Base-by-base conservation (phyloP, 352 stramenopile species). In the Phytophthora syringae region DNA sequence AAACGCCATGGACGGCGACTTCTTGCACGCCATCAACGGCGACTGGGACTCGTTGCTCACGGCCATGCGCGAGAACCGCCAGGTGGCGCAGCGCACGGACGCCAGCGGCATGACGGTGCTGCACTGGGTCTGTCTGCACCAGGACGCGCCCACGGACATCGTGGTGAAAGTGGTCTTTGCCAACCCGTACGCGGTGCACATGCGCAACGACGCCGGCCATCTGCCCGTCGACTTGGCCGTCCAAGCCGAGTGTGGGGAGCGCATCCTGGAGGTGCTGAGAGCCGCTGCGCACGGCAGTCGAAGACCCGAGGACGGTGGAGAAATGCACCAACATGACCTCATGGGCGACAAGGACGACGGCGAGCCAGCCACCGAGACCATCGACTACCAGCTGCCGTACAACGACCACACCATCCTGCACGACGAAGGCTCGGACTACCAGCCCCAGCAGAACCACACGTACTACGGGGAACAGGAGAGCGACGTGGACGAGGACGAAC, bases 111-210 rank as follows among this genome's bases (percentile, higher is more conserved):
- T 93, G 85, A 92, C 80, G 18, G 67, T 93, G 30, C 64, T 93
- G 39, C 85, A 93, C 69, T 93, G 85, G 85, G 74, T 89, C 42
- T 93, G 85, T 68, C 65, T 93, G 57, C 85, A 93, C 67, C 85
- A 93, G 57, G 71, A 87, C 56, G 74, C 85, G 50, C 78, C 83
- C 13, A 89, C 80, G 1, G 83, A 93, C 47, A 79, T 92, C 53
- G 75, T 93, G 25, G 76, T 93, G 61, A 92, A 92, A 60, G 84
- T 93, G 60, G 74, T 93, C 18, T 90, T 91, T 45, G 85, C 81
- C 21, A 92, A 93, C 70, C 85, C 83, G 37, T 81, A 88, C 60
- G 82, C 81, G 7, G 82, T 90, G 27, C 79, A 86, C 50, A 61
- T 88, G 56, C 79, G 79, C 56, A 93, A 92, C 49, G 80, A 90